Evolutionary conservation across 2,329 filamentous ascomycete genomes (phyloP).

Genomic region (Ophiocordyceps sinensis): DNA sequence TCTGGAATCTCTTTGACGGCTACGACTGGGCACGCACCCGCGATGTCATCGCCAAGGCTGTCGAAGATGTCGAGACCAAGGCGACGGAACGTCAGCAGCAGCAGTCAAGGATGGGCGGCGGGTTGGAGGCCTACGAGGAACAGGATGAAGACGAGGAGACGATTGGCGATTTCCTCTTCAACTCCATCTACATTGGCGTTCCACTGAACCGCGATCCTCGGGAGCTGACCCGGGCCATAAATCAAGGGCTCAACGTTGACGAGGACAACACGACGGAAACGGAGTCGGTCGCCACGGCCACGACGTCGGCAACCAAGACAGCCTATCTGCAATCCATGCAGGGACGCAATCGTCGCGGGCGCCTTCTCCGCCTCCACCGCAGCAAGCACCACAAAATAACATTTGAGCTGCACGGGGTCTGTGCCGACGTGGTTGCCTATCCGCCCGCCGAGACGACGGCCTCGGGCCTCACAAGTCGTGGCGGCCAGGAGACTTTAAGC

Average conservation of each 20-base stretch:
- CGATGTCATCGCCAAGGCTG: conserved; percentile 72
- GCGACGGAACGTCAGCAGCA: conserved; percentile 58
- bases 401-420: conserved; percentile 78
- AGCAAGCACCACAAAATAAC: conserved; percentile 92
- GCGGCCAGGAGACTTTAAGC: conserved; percentile 63
- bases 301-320: conserved; percentile 39
- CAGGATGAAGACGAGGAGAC: conserved; percentile 71
- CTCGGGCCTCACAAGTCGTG: background rate
- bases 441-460: conserved; percentile 34
- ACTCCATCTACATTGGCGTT: conserved; percentile 95
- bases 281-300: conserved; percentile 72
- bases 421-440: conserved; percentile 69
- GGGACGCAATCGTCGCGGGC: conserved; percentile 44
- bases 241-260: conserved; percentile 73
- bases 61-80: conserved; percentile 73
- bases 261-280: conserved; percentile 66
- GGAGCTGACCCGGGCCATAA: conserved; percentile 72
- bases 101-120: conserved; percentile 14
- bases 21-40: conserved; percentile 91
- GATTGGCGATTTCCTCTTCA: conserved; percentile 93
- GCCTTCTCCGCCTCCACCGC: conserved; percentile 61
- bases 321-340: conserved; percentile 26
- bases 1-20: conserved; percentile 96
- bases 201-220: conserved; percentile 73
- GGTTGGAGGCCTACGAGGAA: conserved; percentile 45